Evolutionary conservation across 768 basidiomycete species (phyloP).

Genomic region (Tephrocybe sp.): DNA sequence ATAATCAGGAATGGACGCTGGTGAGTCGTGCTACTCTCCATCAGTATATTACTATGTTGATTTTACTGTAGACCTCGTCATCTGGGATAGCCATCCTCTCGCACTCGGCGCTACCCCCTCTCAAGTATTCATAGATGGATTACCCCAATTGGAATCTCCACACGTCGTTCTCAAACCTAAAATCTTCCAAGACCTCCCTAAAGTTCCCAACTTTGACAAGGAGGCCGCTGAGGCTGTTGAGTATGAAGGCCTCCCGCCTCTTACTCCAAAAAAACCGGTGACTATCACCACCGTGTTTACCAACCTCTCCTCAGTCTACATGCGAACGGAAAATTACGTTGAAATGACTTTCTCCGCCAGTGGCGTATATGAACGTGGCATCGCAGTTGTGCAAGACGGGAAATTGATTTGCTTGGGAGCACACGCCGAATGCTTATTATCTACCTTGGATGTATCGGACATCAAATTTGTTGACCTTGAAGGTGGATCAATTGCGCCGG

Average conservation of each 20-base stretch:
- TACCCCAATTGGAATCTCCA: conserved; percentile 63
- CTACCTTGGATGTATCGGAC: conserved; percentile 16
- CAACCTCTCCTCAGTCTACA: conserved; percentile 58
- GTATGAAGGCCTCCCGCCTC: conserved; percentile 76
- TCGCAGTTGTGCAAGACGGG: conserved; percentile 46
- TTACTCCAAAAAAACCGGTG: conserved; percentile 41
- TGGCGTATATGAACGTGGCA: conserved; percentile 23
- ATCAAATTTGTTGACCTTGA: conserved; percentile 58
- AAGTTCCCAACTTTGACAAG: conserved; percentile 68
- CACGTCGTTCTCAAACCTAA: conserved; percentile 50
- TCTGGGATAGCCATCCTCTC: conserved; percentile 86
- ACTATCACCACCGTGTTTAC: conserved; percentile 49
- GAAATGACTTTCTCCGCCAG: conserved; percentile 26
- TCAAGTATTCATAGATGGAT: conserved; percentile 91
- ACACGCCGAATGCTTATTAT: conserved; percentile 23
- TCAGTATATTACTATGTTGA: neutral
- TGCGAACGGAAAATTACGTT: conserved; percentile 26
- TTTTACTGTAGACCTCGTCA: conserved; percentile 57
- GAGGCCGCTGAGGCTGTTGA: conserved; percentile 62
- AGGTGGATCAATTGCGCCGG: conserved; percentile 68
- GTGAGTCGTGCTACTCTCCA: conserved; percentile 27
- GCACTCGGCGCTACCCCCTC: conserved; percentile 82
- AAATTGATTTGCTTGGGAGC: conserved; percentile 49
- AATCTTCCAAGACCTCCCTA: conserved; percentile 46
- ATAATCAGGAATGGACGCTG: conserved; percentile 71